These are phyloP conservation scores for Prunus mira DNA, from an alignment of 306 rosid species.

Conservation along the genomic window DNA sequence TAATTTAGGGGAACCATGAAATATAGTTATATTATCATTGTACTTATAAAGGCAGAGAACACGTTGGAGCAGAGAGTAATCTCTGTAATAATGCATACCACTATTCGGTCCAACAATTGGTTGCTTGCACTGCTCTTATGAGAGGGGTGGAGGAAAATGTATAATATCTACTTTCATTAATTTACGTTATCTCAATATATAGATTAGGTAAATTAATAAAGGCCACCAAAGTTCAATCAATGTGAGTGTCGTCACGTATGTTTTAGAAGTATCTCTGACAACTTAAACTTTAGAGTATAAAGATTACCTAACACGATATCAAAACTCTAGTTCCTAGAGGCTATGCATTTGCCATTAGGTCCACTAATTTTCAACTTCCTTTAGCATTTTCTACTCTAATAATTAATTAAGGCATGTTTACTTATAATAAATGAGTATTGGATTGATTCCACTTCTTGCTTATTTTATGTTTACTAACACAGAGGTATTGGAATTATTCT, in stretches of 20 bases:
- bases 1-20: background rate
- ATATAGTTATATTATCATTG: slow-evolving; percentile 2
- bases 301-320: no score
- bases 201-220: background rate
- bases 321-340: no score
- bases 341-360: no score
- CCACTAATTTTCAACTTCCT: no score
- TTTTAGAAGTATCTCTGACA: no score
- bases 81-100: slow-evolving; percentile 20
- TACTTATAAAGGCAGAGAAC: slow-evolving; percentile 32
- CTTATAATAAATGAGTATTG: no score
- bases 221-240: background rate
- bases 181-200: slow-evolving; percentile 8
- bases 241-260: background rate
- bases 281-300: no score
- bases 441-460: no score
- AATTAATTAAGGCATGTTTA: no score
- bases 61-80: slow-evolving; percentile 28
- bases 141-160: slow-evolving; percentile 6
- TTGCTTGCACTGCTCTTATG: slow-evolving; percentile 9
- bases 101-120: slow-evolving; percentile 12
- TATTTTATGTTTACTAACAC: no score
- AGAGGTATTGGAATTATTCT: no score
- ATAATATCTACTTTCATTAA: background rate
- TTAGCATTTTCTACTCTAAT: no score